Percentiles rank a stretch among this genome's conserved stretches.
Evolutionary conservation across 2,329 filamentous ascomycete genomes (phyloP).

Genomic region (Colletotrichum liaoningense): DNA sequence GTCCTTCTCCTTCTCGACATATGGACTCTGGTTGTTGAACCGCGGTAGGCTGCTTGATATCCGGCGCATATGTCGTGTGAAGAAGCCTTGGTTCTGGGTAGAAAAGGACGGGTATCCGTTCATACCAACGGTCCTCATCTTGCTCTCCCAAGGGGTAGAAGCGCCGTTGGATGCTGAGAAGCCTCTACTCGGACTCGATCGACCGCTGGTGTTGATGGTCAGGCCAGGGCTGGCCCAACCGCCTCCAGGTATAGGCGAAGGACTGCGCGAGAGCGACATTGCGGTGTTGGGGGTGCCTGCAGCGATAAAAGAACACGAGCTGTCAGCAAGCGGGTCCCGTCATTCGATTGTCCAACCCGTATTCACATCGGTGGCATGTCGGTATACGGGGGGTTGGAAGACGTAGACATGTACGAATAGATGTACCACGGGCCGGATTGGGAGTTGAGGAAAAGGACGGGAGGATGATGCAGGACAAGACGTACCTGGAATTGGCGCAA

Average conservation of each 20-base stretch:
- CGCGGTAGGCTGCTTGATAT: conserved; percentile 83
- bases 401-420: conserved; percentile 3
- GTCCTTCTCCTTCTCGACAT: conserved; percentile 87
- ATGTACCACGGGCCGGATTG: conserved; percentile 14
- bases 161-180: conserved; percentile 64
- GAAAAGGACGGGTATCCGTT: conserved; percentile 83
- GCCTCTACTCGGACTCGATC: conserved; percentile 71
- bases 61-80: conserved; percentile 83
- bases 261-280: conserved; percentile 90
- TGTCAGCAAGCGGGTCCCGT: conserved; percentile 36
- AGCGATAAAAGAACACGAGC: conserved; percentile 35
- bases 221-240: conserved; percentile 90
- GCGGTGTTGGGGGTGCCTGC: conserved; percentile 65
- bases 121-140: conserved; percentile 79
- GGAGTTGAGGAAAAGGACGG: conserved; percentile 25
- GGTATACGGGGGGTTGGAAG: conserved; percentile 12
- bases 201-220: conserved; percentile 75
- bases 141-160: conserved; percentile 83
- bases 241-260: conserved; percentile 84
- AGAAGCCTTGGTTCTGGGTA: conserved; percentile 87
- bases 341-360: conserved; percentile 21
- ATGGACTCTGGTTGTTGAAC: conserved; percentile 69
- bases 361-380: conserved; percentile 25
- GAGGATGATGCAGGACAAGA: conserved; percentile 37
- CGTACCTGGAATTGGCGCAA: conserved; percentile 70